Evolutionary conservation across 1,284 basidiomycete genomes (phyloP), one percentile per base, ranked within the genome.

Genomic region (Rhodotorula sp.): DNA sequence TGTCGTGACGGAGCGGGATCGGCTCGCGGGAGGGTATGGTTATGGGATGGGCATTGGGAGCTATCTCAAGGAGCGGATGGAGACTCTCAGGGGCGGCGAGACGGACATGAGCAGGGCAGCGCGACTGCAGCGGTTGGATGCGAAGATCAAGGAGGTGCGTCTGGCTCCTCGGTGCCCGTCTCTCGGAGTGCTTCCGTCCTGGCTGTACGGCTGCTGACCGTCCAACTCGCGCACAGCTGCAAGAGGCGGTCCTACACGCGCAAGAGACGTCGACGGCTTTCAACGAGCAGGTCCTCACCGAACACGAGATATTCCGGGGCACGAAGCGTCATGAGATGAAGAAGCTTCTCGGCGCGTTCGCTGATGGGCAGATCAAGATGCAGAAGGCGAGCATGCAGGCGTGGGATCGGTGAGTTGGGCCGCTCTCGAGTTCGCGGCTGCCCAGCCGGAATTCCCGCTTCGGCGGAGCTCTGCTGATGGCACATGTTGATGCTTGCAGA

Each of bases 241-340:
- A 97, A 86, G 94, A 97, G 56, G 96, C 94, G 13, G 95, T 99
- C 11, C 90, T 90, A 0, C 89, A 89, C 6, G 92, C 95, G 0
- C 93, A 97, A 77, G 94, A 97, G 79, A 96, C 94, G 0, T 93
- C 91, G 1, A 92, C 92, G 75, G 92, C 92, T 2, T 98, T 99
- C 81, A 95, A 91, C 74, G 89, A 94, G 68, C 92, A 96, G 81
- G 94, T 94, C 19, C 82, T 96, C 44, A 85, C 89, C 63, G 95
- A 99, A 81, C 92, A 97, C 81, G 82, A 85, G 27, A 84, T 93
- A 66, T 99, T 98, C 82, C 91, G 95, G 78, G 84, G 88, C 70
- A 88, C 89, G 10, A 98, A 97, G 80, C 89, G 92, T 78, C 86
- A 88, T 58, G 95, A 99, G 83, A 91, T 98, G 91, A 96, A 95